Evolutionary conservation across 345 rosid species (phyloP).

Genomic region (Clausena lansium): DNA sequence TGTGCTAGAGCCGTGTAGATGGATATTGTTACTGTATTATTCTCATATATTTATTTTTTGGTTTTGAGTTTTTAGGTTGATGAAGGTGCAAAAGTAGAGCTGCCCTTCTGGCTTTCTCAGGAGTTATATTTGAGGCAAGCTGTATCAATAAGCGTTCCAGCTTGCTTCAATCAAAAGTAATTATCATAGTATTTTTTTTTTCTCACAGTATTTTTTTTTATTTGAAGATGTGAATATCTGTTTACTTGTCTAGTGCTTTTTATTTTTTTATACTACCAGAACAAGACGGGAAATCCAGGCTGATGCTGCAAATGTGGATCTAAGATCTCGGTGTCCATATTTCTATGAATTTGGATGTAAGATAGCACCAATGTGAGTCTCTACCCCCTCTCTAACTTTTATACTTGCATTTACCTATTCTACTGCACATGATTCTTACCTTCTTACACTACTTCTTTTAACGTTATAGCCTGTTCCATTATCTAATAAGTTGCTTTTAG

Average conservation of each 20-base stretch:
- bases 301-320: conserved; percentile 85
- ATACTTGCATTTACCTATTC: background rate
- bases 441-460: background rate
- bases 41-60: background rate
- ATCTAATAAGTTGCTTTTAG: background rate
- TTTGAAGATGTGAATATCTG: background rate
- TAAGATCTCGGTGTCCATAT: conserved; percentile 65
- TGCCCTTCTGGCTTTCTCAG: conserved; percentile 83
- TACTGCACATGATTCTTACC: background rate
- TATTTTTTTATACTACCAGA: conserved; percentile 30
- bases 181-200: background rate
- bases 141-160: conserved; percentile 54
- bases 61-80: conserved; percentile 46
- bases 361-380: conserved; percentile 74
- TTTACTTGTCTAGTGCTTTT: background rate
- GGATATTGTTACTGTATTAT: background rate
- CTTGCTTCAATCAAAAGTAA: conserved; percentile 79
- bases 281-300: conserved; percentile 85
- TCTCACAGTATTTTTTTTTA: background rate
- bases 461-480: background rate
- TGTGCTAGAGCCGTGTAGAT: background rate
- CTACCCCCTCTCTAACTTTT: background rate
- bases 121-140: conserved; percentile 72
- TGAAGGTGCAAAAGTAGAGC: conserved; percentile 71
- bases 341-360: conserved; percentile 92